Base-by-base conservation (phyloP, 2,329 filamentous ascomycete species). In the Clarireedia paspali region DNA sequence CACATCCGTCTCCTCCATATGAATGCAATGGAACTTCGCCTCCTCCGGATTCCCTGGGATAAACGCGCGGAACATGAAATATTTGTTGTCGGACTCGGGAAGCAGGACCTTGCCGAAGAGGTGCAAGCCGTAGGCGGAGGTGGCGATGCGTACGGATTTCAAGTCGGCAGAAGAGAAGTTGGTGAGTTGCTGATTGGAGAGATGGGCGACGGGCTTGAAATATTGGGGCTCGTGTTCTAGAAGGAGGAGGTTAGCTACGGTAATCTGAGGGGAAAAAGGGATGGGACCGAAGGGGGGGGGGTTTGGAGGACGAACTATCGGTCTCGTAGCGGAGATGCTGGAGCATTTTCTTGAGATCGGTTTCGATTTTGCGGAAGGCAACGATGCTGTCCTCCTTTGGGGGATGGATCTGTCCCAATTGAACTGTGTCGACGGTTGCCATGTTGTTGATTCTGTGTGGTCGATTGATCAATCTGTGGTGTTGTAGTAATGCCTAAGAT, bases 221-320 rank as follows among this genome's bases (percentile, higher is more conserved):
- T 79, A 80, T 58, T 78, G 74, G 7, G 73, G 73, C 60, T 81
- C 78, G 60, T 82, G 79, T 63, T 81, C 77, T 78, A 45, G 47
- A 23, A 53, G 9, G 12, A 10, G 14, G 5, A 10, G 34, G 24
- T 46, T 46, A 56, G 42, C 23, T 9, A 7, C 24, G 14, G 5
- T 5, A 23, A 9, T 9, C 40, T 24, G 7, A 17, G 24, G n/a
- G 6, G 38, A 10, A 23, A 26, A 3, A 3, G 10, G 48, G 9
- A 27, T 23, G 14, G 2, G 45, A 24, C 6, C 5, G 20, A 34
- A 27, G 45, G 47, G 26, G 26, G 14, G 38, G 47, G 20, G n/a
- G n/a, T 17, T 15, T 17, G 23, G 47, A 20, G 17, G 6, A 36
- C 70, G 38, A 64, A 77, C 75, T 78, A 54, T 74, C 67, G 50